Conservation (phyloP, 345 rosid genomes). For the Rubroshorea leprosula region DNA sequence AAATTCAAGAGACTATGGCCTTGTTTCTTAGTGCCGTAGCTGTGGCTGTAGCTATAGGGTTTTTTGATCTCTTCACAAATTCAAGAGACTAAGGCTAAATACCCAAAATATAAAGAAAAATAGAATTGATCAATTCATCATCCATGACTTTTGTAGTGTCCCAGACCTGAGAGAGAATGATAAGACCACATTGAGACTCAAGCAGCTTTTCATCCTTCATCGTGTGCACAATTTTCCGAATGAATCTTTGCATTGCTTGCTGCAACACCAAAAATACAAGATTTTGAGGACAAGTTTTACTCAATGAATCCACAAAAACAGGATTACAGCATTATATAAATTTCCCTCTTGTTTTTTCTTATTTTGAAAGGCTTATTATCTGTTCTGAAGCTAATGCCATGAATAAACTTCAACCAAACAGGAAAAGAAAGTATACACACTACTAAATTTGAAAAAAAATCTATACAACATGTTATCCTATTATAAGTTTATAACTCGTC, state of each 20-base stretch:
- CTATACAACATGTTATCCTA: no score
- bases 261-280: slow-evolving; percentile 19
- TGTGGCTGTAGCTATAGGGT: no score
- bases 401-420: slow-evolving; percentile 84
- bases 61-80: slow-evolving; percentile 49
- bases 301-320: background rate
- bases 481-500: no score
- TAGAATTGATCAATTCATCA: no score
- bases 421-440: no score
- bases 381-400: slow-evolving; percentile 80
- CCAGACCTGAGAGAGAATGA: slow-evolving; percentile 76
- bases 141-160: background rate
- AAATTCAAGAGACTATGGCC: background rate
- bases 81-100: no score
- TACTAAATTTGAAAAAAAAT: no score
- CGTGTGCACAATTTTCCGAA: slow-evolving; percentile 68
- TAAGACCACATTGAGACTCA: slow-evolving; percentile 81
- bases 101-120: no score
- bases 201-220: slow-evolving; percentile 65
- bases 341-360: no score
- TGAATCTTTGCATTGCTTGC: slow-evolving; percentile 63
- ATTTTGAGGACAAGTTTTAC: background rate
- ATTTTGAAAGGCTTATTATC: slow-evolving; percentile 86
- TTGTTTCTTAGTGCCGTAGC: no score
- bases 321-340: no score